phyloP scores from a whole-genome alignment of 768 basidiomycete species.

The Boletus sensibilis region DNA sequence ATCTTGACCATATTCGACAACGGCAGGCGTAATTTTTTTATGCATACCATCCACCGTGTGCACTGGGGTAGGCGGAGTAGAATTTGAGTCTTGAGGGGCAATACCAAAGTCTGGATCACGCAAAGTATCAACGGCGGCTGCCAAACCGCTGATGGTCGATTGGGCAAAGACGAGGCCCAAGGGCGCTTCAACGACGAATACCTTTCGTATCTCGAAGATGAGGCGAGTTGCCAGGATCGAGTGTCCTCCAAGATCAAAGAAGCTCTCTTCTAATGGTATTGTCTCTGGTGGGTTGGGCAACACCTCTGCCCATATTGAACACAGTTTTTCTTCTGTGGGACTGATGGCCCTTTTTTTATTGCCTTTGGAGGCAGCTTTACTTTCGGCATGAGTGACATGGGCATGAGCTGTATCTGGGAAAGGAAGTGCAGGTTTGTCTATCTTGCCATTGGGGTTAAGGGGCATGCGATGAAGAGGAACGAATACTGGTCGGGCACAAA shows the following conservation, averaged over 20 bases:
- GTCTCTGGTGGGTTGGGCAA: conserved; percentile 75
- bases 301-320: conserved; percentile 79
- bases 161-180: conserved; percentile 88
- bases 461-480: conserved; percentile 95
- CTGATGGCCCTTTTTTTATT: conserved; percentile 43
- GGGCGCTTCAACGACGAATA: conserved; percentile 87
- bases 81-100: conserved; percentile 33
- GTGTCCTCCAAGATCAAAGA: conserved; percentile 98
- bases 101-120: conserved; percentile 82
- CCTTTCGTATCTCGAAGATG: conserved; percentile 94
- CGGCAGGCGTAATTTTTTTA: conserved; percentile 24
- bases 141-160: conserved; percentile 81
- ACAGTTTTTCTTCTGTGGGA: conserved; percentile 77
- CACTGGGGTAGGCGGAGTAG: conserved; percentile 17
- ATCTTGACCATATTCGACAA: conserved; percentile 79
- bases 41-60: conserved; percentile 9
- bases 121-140: conserved; percentile 69
- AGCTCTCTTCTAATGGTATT: conserved; percentile 87
- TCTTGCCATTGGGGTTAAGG: conserved; percentile 97
- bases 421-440: conserved; percentile 96
- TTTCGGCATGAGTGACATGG: conserved; percentile 41
- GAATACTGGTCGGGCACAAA: conserved; percentile 57
- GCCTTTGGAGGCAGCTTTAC: conserved; percentile 30
- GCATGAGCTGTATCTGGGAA: conserved; percentile 93
- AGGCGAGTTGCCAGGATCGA: conserved; percentile 97